Base-by-base conservation (phyloP, 2,329 filamentous ascomycete genomes). In the Podosphaera fusca region DNA sequence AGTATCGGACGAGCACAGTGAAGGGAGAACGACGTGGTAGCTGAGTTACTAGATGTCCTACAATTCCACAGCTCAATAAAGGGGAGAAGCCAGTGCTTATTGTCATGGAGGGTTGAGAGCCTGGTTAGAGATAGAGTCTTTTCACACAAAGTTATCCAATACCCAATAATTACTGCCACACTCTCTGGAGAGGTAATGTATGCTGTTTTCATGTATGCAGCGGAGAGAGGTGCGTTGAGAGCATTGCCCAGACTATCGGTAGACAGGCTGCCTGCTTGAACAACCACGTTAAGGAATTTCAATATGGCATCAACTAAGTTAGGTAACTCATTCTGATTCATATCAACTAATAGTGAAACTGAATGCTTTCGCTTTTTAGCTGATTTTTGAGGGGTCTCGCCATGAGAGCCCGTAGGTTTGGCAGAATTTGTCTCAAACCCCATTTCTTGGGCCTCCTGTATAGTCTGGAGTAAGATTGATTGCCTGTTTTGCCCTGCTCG, bases 401-500 rank as follows among this genome's bases (percentile, higher is more conserved):
- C 21, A 21, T 21, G 21, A 21, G 21, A 21, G 21, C 21, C 21
- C 21, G 21, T 21, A 21, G 21, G 21, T 21, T 21, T 21, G 21
- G 21, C 21, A 21, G 21, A 21, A 21, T 21, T 21, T 21, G 21
- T 21, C 21, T 21, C 21, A 21, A 21, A 21, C 21, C 21, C 21
- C 21, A 54, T 9, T 62, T 63, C 46, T 64, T 58, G 57, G 65
- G 71, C 61, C 55, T 87, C 82, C 53, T 78, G 74, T 53, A 88
- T 69, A 0, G 82, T 78, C 63, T 79, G 76, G 63, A 82, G 79
- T 47, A 94, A 67, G 8, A 87, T 76, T 0, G 70, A 69, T 47
- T 36, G 35, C 38, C 49, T 56, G 14, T 21, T 4, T 8, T 49
- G 29, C 33, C 49, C 49, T 14, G 55, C 7, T 31, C 36, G 10